Base-by-base conservation (phyloP, 441 rosid species). In the Gossypium gossypioides region DNA sequence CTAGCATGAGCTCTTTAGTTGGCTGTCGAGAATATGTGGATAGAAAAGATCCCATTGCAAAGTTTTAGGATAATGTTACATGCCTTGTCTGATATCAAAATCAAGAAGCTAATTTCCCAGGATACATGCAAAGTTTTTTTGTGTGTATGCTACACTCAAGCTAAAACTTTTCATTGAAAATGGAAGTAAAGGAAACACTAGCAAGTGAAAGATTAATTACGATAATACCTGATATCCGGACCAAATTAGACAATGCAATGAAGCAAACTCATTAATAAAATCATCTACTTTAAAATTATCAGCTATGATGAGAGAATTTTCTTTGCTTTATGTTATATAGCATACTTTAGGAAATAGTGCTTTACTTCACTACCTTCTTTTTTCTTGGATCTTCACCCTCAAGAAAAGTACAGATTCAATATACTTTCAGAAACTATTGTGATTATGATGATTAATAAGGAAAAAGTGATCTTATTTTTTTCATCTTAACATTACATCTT, bases 91-190 rank as follows among this genome's bases (percentile, higher is more conserved):
- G 66, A 61, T 16, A 60, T 7, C 46, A 16, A 32, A 32, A 61
- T 61, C 66, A 61, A 61, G 46, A 32, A 61, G 24, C 18, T 32
- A 8, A 32, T 22, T 42, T 65, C 34, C 22, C 46, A 4, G 21
- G 19, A 42, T 22, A 48, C 16, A 65, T 16, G 16, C 21, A 46
- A 25, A 46, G 70, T 3, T 46, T 18, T 42, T 65, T 18, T 6
- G 32, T 5, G 19, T 12, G 54, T 21, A 42, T 64, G 9, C 15
- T 58, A 19, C 6, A 64, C 69, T 64, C 32, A 64, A 64, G 54
- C 69, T 51, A 64, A 27, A 64, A 42, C 69, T 42, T 64, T 29
- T 64, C 69, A 64, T 21, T 42, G 69, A 64, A 64, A 64, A 13
- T 0, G 5, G 32, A 42, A 64, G 54, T 21, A 64, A 60, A 61